Evolutionary conservation across 2,329 filamentous ascomycete species (phyloP).

Genomic region (Scytalidium lignicola): DNA sequence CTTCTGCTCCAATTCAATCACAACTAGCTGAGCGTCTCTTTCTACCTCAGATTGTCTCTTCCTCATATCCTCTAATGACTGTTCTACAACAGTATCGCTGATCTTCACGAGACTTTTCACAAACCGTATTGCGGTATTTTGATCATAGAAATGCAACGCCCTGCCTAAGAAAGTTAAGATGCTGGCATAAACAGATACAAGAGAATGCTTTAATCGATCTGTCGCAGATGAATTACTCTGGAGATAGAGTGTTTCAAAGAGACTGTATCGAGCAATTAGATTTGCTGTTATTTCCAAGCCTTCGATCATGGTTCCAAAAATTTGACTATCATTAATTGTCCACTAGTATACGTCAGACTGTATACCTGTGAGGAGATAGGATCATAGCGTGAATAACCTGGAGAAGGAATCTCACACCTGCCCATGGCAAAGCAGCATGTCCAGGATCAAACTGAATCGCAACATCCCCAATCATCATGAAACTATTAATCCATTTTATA

Average conservation of each 20-base stretch:
- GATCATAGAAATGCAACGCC: too few species aligned
- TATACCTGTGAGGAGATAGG: background rate
- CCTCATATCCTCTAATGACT: too few species aligned
- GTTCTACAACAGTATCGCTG: too few species aligned
- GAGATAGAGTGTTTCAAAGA: conserved; percentile 16
- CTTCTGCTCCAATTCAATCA: too few species aligned
- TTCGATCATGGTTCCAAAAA: conserved; percentile 11
- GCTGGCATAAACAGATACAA: too few species aligned
- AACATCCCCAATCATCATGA: conserved; percentile 22
- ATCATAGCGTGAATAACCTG: conserved; percentile 7
- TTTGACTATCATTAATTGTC: conserved; percentile 8
- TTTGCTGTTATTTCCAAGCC: conserved; percentile 14
- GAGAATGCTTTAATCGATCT: too few species aligned
- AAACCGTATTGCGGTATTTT: too few species aligned
- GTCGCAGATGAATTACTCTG: background rate
- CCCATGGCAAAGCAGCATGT: conserved; percentile 25
- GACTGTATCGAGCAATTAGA: conserved; percentile 14
- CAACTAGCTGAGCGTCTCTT: too few species aligned
- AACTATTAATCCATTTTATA: conserved; percentile 20
- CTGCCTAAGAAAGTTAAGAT: too few species aligned
- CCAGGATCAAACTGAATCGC: conserved; percentile 18
- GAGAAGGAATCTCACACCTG: conserved; percentile 18
- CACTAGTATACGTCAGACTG: background rate
- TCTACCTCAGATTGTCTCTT: too few species aligned
- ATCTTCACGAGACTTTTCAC: too few species aligned